Base-by-base conservation (phyloP, 2,329 filamentous ascomycete species). In the Leptographium wingfieldii region DNA sequence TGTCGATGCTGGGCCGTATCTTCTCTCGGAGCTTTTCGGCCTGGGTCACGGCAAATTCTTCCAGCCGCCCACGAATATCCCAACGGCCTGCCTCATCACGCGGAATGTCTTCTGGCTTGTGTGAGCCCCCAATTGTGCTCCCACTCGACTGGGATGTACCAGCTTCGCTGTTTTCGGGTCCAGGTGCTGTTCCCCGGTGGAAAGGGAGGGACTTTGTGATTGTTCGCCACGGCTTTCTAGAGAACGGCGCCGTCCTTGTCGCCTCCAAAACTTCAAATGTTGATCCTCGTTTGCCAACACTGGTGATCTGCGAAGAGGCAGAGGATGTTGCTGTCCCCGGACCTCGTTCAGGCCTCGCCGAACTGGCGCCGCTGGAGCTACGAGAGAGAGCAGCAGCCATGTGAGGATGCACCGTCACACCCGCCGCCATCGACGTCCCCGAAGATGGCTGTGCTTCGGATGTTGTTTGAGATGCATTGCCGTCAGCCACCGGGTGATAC, bases 1-100 rank as follows among this genome's bases (percentile, higher is more conserved):
- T 81, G 64, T 81, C 77, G 0, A 77, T 74, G 0, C 76, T 77
- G 11, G 81, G 77, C 12, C 78, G 74, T 55, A 83, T 75, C 60
- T 73, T 77, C 59, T 85, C 82, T 11, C 81, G 74, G 6, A 85
- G 69, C 67, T 76, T 80, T 63, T 86, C 83, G 0, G 82, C 83
- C 63, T 85, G 82, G 9, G 75, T 77, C 1, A 75, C 80, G 0
- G 82, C 81, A 65, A 85, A 85, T 55, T 84, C 79, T 61, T 86
- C 83, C 1, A 86, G 67, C 16, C 81, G 76, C 11, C 73, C 73
- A 40, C 76, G 77, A 11, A 86, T 65, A 66, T 85, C 81, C 82
- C 83, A 85, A 51, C 76, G 71, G 60, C 60, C 64, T 56, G 52
- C 56, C 2, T 64, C 63, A 33, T 64, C 64, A 48, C 59, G 61